phyloP scores from a whole-genome alignment of 495 filamentous ascomycete species.

The Penicillium salamii region DNA sequence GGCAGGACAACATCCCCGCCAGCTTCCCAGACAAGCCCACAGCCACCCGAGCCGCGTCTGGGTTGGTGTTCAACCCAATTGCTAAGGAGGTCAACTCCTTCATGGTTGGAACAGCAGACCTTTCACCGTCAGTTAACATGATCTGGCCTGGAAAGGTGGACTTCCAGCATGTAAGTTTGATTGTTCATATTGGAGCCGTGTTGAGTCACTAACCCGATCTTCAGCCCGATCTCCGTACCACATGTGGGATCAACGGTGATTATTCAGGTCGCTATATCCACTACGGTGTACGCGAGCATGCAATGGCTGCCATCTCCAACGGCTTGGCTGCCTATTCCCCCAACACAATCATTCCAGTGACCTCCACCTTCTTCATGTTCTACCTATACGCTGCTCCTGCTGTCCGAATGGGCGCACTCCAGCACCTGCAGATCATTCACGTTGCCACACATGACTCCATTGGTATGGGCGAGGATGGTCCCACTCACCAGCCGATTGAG shows the following conservation, averaged over 20 bases:
- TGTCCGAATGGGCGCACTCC: slow-evolving; percentile 58
- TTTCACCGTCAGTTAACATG: slow-evolving; percentile 58
- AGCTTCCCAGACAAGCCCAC: slow-evolving; percentile 47
- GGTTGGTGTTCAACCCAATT: slow-evolving; percentile 50
- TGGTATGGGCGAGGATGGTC: slow-evolving; percentile 58
- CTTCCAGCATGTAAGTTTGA: slow-evolving; percentile 48
- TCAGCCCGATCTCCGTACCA: slow-evolving; percentile 41
- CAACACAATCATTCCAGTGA: slow-evolving; percentile 51
- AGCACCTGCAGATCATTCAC: slow-evolving; percentile 55
- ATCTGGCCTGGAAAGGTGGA: slow-evolving; percentile 52
- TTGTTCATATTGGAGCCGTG: not conserved
- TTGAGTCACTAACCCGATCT: not conserved
- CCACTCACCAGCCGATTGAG: slow-evolving; percentile 60
- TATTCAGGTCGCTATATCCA: slow-evolving; percentile 54
- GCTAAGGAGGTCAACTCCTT: slow-evolving; percentile 44
- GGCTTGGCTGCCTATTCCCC: slow-evolving; percentile 51
- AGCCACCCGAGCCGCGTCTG: slow-evolving; percentile 47
- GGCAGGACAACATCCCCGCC: slow-evolving; percentile 42
- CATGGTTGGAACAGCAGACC: slow-evolving; percentile 59
- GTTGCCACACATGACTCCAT: slow-evolving; percentile 61
- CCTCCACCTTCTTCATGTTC: slow-evolving; percentile 60
- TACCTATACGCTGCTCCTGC: slow-evolving; percentile 58
- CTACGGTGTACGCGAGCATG: slow-evolving; percentile 54
- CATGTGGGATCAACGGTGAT: slow-evolving; percentile 45
- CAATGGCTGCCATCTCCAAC: slow-evolving; percentile 52